phyloP scores from a whole-genome alignment of 495 filamentous ascomycete species.

The Elasticomyces elasticus region DNA sequence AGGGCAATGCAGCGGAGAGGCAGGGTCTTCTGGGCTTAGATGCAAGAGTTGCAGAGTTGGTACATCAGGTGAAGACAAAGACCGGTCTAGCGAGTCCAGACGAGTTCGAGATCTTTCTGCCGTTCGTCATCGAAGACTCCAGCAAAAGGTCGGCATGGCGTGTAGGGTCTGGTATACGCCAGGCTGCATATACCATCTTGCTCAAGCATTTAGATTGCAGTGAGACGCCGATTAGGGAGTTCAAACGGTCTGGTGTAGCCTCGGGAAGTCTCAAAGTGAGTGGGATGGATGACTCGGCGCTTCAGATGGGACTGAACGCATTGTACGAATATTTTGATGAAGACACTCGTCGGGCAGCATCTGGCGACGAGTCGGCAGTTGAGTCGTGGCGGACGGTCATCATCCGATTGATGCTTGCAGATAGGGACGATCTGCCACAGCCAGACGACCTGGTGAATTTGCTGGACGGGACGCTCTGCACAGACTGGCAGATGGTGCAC shows the following conservation, averaged over 20 bases:
- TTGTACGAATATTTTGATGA: neutral
- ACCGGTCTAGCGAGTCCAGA: neutral
- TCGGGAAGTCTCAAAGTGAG: neutral
- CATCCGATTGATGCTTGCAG: neutral
- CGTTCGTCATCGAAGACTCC: conserved; percentile 17
- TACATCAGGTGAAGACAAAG: neutral
- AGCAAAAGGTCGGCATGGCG: conserved; percentile 7
- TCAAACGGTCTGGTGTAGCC: neutral
- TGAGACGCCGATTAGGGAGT: neutral
- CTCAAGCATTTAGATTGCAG: neutral
- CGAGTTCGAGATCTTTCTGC: conserved; percentile 9
- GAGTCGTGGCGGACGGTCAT: neutral
- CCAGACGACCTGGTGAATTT: neutral
- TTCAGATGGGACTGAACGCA: neutral
- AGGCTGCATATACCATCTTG: conserved; percentile 3
- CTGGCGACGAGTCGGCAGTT: neutral
- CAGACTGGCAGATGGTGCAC: conserved; percentile 4
- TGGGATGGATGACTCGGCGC: neutral
- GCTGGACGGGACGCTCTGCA: neutral
- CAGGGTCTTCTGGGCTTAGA: neutral
- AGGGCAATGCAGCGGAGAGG: neutral
- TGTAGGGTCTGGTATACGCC: neutral
- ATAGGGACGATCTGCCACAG: neutral
- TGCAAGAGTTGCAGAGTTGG: conserved; percentile 10
- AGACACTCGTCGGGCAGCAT: too few relatives aligned